These are phyloP conservation scores for Noccaea bulbosa DNA, from an alignment of 345 rosid genomes.

Conservation along the genomic window DNA sequence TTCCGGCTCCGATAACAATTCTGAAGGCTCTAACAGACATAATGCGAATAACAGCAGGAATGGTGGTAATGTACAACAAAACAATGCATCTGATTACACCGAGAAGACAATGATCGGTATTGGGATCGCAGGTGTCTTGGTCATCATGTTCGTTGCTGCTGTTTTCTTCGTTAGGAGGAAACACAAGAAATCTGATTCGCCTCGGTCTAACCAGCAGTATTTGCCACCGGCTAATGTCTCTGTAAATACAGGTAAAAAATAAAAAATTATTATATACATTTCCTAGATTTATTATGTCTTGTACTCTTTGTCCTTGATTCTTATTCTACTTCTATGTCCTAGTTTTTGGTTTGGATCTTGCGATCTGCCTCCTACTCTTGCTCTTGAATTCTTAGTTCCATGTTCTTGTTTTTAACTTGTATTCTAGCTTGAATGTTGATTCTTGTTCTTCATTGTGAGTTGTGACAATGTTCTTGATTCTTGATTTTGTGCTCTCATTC, in stretches of 20 bases:
- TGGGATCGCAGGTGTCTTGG: constrained; percentile 46
- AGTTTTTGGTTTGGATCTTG: not conserved
- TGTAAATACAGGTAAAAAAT: constrained; percentile 48
- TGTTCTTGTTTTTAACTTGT: not conserved
- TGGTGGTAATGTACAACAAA: constrained; percentile 21
- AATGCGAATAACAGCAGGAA: constrained; percentile 18
- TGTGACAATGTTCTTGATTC: constrained; percentile 10
- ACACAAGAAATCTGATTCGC: constrained; percentile 40
- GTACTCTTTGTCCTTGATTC: too few species aligned
- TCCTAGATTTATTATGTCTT: too few species aligned
- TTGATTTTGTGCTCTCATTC: not conserved
- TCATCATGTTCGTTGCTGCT: constrained; percentile 47
- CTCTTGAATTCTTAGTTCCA: not conserved
- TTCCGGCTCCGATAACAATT: constrained; percentile 3
- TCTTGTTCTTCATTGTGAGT: not conserved
- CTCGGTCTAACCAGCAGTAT: constrained; percentile 41
- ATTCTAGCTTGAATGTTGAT: not conserved
- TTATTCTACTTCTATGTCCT: not conserved
- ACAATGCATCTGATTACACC: constrained; percentile 22
- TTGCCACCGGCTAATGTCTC: constrained; percentile 49
- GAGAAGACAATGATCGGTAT: constrained; percentile 40
- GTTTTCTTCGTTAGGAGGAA: constrained; percentile 44
- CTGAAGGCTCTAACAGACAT: constrained; percentile 24
- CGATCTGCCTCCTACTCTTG: too few species aligned
- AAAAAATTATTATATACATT: not conserved